Conservation (phyloP, 345 rosid genomes). For the Pelargonium nanum region DNA sequence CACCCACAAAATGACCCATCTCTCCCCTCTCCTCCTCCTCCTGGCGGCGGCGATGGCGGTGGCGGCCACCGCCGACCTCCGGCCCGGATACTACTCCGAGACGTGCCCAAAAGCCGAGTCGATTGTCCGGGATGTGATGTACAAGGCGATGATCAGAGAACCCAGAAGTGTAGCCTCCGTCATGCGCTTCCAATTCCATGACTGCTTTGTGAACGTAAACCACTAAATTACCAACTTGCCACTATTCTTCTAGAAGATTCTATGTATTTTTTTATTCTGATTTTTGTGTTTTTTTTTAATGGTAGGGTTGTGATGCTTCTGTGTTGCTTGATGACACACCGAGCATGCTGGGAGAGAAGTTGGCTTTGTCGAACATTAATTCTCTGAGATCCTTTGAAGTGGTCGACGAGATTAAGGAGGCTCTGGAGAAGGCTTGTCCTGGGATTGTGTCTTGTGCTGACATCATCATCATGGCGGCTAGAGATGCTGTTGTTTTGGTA, state of each 20-base stretch:
- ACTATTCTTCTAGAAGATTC: not conserved
- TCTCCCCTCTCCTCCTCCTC: not conserved
- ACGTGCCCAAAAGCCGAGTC: conserved; percentile 61
- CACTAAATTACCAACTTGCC: not conserved
- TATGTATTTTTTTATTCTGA: not conserved
- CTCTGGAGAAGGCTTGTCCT: conserved; percentile 63
- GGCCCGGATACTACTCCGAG: conserved; percentile 45
- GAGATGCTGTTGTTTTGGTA: conserved; percentile 80
- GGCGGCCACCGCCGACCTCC: conserved; percentile 25
- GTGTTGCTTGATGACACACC: conserved; percentile 69
- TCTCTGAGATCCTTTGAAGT: conserved; percentile 75
- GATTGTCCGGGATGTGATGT: conserved; percentile 46
- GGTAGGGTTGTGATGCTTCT: conserved; percentile 76
- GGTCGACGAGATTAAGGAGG: conserved; percentile 52
- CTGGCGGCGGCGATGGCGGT: not conserved
- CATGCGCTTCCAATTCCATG: conserved; percentile 85
- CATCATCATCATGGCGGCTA: conserved; percentile 68
- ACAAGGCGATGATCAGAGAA: conserved; percentile 42
- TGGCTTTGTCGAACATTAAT: conserved; percentile 54
- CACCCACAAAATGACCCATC: not conserved
- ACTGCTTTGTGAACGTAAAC: conserved; percentile 77
- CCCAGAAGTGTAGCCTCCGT: conserved; percentile 63
- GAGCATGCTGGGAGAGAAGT: conserved; percentile 52
- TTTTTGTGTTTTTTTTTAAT: not conserved
- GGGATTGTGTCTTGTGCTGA: conserved; percentile 84